Evolutionary conservation across 148 eudicot genomes (phyloP).

Genomic region (Spergularia marina): DNA sequence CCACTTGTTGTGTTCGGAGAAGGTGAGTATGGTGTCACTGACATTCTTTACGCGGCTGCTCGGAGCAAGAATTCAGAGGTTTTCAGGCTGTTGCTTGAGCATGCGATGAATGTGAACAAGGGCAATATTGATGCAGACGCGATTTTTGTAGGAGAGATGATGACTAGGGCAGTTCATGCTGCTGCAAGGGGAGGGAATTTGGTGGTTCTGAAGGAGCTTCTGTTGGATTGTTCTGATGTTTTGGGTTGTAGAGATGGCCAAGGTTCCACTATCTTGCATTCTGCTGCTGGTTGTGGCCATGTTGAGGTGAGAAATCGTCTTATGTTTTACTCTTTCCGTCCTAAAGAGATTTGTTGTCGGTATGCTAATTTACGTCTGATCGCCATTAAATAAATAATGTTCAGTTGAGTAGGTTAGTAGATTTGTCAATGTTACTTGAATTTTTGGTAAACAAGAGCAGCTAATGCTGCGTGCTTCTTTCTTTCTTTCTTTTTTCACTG

Average conservation of each 20-base stretch:
- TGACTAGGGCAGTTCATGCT: conserved; percentile 68
- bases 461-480: too few relatives aligned
- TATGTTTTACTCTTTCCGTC: neutral
- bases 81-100: conserved; percentile 55
- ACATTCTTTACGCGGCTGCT: conserved; percentile 71
- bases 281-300: conserved; percentile 80
- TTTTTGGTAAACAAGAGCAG: too few relatives aligned
- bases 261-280: conserved; percentile 69
- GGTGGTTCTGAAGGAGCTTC: conserved; percentile 57
- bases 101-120: conserved; percentile 24
- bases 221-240: conserved; percentile 51
- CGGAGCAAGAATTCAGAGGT: conserved; percentile 60
- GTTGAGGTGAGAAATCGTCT: conserved; percentile 49
- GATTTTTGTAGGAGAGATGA: conserved; percentile 48
- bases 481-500: too few relatives aligned
- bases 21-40: conserved; percentile 78
- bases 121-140: conserved; percentile 25
- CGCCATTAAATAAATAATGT: too few relatives aligned
- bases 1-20: conserved; percentile 62
- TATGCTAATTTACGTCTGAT: too few relatives aligned
- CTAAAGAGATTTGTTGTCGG: too few relatives aligned
- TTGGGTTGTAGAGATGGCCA: conserved; percentile 59
- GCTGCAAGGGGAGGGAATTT: conserved; percentile 78
- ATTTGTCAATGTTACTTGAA: too few relatives aligned
- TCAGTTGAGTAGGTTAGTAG: too few relatives aligned